Percentiles rank a stretch among this genome's conserved stretches.
Conservation (phyloP, 163 green algal genomes). For the Scenedesmus sp. region DNA sequence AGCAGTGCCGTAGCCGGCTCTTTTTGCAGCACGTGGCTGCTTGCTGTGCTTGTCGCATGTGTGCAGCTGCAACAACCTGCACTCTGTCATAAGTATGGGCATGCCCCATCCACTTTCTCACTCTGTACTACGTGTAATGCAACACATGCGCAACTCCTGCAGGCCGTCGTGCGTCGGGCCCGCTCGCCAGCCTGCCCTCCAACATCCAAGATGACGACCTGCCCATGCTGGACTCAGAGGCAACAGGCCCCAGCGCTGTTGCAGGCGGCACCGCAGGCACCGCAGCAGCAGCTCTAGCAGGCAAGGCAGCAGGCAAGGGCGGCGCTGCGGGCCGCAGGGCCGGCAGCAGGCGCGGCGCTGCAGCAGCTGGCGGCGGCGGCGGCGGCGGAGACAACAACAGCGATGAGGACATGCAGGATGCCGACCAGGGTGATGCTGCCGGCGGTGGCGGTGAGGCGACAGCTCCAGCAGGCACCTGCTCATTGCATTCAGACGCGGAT, state of each 20-base stretch:
- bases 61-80: neutral
- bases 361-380: constrained; percentile 32
- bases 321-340: neutral
- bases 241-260: neutral
- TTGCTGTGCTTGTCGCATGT: neutral
- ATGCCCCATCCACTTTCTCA: too few relatives aligned
- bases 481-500: neutral
- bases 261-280: neutral
- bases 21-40: too few relatives aligned
- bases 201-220: constrained; percentile 53
- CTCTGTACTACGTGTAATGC: neutral
- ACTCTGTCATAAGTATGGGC: too few relatives aligned
- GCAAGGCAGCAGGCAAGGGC: constrained; percentile 16
- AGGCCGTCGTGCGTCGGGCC: constrained; percentile 28
- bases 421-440: neutral
- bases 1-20: too few relatives aligned
- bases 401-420: constrained; percentile 46
- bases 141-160: neutral
- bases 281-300: neutral
- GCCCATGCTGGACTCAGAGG: constrained; percentile 44
- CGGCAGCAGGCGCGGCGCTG: neutral
- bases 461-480: neutral
- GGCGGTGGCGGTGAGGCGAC: neutral
- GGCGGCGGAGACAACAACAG: constrained; percentile 17
- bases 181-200: constrained; percentile 46